Evolutionary conservation across 306 rosid genomes (phyloP), one percentile per base, ranked within the genome.

Genomic region (Hippophae gyantsensis): DNA sequence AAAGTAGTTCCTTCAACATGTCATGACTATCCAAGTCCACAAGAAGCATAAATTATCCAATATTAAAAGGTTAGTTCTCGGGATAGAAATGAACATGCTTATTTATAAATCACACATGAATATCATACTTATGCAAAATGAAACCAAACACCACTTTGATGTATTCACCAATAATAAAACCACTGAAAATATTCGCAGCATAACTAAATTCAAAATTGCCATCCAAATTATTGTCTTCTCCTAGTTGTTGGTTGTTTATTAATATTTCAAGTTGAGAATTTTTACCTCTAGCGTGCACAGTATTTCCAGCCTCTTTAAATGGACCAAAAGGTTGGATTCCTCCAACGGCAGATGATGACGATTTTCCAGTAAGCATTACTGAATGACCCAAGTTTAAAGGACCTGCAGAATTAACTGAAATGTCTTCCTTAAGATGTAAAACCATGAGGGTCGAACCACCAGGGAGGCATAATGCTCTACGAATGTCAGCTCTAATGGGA

Each of bases 371-470:
- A 65, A 68, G 72, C 75, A 54, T 75, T 60, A 73, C 70, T 42
- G 72, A 75, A 71, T 76, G 64, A 62, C 58, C 45, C 73, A 57
- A 64, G 25, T 72, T 74, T 52, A 63, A 56, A 61, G 81, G 49
- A 55, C 69, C 79, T 64, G 68, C 69, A 56, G 71, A 61, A 46
- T 54, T 69, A 58, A 62, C 74, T 60, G 74, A 53, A 62, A 48
- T 61, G 10, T 74, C 90, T 46, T 68, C 70, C 79, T 53, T 74
- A 65, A 86, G 79, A 79, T 82, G 82, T 63, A 75, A 81, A 80
- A 82, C 67, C 97, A 90, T 84, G 77, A 90, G 90, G 49, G 94
- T 84, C 47, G 97, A 86, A 64, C 94, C 94, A 51, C 97, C 97
- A 10, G 88, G 97, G 71, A 90, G 78, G 79, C 95, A 86, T 79